Base-by-base conservation (phyloP, 2,329 filamentous ascomycete species). In the Fusarium sterilihyphosum region DNA sequence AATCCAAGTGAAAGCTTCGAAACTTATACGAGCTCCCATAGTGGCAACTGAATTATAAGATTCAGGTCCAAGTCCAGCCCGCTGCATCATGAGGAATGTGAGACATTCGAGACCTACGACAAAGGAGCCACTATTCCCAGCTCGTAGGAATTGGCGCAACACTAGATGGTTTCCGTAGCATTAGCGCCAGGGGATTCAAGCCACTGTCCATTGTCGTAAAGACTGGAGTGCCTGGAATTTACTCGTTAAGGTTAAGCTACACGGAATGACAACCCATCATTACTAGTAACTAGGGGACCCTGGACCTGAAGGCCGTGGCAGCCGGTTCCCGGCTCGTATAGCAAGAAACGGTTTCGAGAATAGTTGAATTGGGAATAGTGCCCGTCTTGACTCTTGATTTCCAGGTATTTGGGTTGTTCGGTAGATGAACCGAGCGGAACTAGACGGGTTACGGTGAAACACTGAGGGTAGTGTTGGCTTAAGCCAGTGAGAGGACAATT, bases 71-170 rank as follows among this genome's bases (percentile, higher is more conserved):
- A 44, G 31, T 6, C 31, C 14, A 44, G 38, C 7, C 26, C n/a
- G 1, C 24, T 24, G 10, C 26, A 20, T 57, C 33, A 33, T 31
- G n/a, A 46, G 65, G 65, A 70, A 70, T 70, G 67, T 37, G 54
- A 26, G 49, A n/a, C n/a, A 63, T 33, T 70, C 58, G 38, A 70
- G 67, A 37, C 67, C 50, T n/a, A 37, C 22, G 4, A n/a, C 35
- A 46, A 56, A 13, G 22, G 29, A 46, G 58, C 14, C 65, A 65
- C 67, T 24, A 70, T 70, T 41, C 67, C 65, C 67, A 56, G 43
- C n/a, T 70, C 50, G 50, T 64, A 8, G 9, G 24, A 24, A 18
- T 37, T 40, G 17, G 33, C 22, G 37, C 24, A 65, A 40, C 44
- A 37, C 66, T 70, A 70, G 50, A 43, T 57, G 24, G 14, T 37